Evolutionary conservation across 148 eudicot species (phyloP), one percentile per base, ranked within the genome.

Genomic region (Camellia granthamiana): DNA sequence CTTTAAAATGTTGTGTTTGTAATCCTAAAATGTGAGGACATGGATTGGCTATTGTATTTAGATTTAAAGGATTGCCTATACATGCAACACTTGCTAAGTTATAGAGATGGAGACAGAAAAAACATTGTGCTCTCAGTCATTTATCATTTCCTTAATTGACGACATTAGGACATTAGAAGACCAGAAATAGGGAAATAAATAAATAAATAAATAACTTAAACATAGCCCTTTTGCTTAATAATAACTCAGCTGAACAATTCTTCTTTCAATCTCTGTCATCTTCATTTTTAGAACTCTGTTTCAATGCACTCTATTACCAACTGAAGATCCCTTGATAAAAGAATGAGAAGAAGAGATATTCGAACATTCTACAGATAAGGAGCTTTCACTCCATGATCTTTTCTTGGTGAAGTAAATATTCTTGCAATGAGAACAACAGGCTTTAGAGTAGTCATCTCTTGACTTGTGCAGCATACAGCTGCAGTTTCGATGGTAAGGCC

Each of bases 401-500:
- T 78, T 83, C 58, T 51, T 62, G 10, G 66, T 51, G 19, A 74
- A 78, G 23, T 74, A 58, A 7, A 78, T 42, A 58, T 54, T 73
- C 60, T 46, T 13, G 43, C 58, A 68, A 3, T 62, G 64, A 23
- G 47, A n/a, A 56, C 78, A 65, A 2, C 9, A 5, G 38, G 38
- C 38, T 0, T 23, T 66, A 0, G 68, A 42, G 58, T 43, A 43
- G 19, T 15, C 77, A 43, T 21, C 69, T 77, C 69, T 69, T 52
- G 64, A 77, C 38, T 43, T 71, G 77, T 83, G 81, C 59, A 82
- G 42, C 9, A 80, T 71, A 44, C 84, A 83, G 68, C 78, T 56
- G 67, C 84, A 83, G 69, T 78, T 62, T 23, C 81, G 78, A 62
- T 78, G 84, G 75, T 78, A 83, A 14, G 84, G 84, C 74, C 84